These are phyloP conservation scores for Fonsecaea nubica DNA, from an alignment of 2,329 filamentous ascomycete genomes.

Conservation along the genomic window DNA sequence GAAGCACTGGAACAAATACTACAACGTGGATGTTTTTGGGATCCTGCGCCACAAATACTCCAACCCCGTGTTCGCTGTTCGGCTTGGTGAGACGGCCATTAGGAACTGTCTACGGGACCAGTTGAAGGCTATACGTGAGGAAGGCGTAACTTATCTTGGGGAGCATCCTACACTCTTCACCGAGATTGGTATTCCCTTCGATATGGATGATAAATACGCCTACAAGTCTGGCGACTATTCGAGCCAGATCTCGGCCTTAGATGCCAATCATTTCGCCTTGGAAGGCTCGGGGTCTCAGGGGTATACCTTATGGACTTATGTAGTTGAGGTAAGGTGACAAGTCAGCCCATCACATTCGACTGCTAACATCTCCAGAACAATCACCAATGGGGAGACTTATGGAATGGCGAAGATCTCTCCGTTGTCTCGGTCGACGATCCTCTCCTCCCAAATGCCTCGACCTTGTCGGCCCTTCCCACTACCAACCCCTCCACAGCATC, in stretches of 20 bases:
- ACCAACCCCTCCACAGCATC: constrained; percentile 48
- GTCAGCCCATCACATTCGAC: background rate
- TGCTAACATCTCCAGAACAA: constrained; percentile 66
- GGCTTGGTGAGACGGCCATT: constrained; percentile 90
- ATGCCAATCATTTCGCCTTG: constrained; percentile 92
- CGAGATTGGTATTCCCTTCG: constrained; percentile 96
- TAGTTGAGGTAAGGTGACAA: constrained; percentile 64
- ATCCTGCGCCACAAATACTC: constrained; percentile 87
- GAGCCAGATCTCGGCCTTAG: constrained; percentile 88
- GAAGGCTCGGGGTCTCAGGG: constrained; percentile 85
- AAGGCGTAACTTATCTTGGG: constrained; percentile 87
- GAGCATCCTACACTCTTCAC: constrained; percentile 88
- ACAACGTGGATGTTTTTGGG: constrained; percentile 96
- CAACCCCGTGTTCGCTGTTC: constrained; percentile 88
- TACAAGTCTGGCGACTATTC: constrained; percentile 96
- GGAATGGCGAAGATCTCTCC: constrained; percentile 97
- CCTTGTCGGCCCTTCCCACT: constrained; percentile 41
- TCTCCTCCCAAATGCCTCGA: constrained; percentile 51
- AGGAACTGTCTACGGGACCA: constrained; percentile 92
- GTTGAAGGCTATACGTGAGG: constrained; percentile 78
- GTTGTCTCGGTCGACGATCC: constrained; percentile 87
- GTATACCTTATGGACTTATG: constrained; percentile 89
- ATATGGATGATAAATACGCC: constrained; percentile 96
- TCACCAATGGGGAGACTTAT: constrained; percentile 87
- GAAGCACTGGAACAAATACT: constrained; percentile 97